Conservation (phyloP, 1,284 basidiomycete genomes). For the Apiotrichum sp. region DNA sequence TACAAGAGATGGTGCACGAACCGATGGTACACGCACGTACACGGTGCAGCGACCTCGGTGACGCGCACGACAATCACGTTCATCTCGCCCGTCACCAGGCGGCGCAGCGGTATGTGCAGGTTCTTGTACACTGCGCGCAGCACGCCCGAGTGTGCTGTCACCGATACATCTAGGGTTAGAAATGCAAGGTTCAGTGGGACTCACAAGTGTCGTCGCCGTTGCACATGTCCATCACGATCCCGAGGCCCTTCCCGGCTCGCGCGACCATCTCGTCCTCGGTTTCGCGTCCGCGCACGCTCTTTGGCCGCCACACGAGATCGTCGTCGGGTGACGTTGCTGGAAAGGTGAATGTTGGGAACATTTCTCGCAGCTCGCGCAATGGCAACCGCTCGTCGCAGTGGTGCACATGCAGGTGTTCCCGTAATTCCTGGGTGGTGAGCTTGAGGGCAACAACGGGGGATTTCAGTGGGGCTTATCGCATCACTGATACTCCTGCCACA, state of each 20-base stretch:
- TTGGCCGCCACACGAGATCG: constrained; percentile 25
- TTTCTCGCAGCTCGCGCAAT: constrained; percentile 9
- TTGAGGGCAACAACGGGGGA: neutral
- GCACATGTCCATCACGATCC: constrained; percentile 20
- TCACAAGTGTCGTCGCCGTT: constrained; percentile 18
- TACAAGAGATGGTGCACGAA: neutral
- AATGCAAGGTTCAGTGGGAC: too few relatives aligned
- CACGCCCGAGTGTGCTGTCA: constrained; percentile 31
- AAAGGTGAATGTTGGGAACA: constrained; percentile 27
- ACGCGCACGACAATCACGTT: constrained; percentile 33
- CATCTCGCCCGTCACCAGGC: constrained; percentile 30
- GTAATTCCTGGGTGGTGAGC: constrained; percentile 21
- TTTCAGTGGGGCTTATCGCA: neutral
- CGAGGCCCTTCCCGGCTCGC: constrained; percentile 19
- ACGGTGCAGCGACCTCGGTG: neutral
- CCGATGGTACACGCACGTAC: constrained; percentile 3
- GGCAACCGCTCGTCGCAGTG: constrained; percentile 25
- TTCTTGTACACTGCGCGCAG: constrained; percentile 28
- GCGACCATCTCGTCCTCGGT: constrained; percentile 31
- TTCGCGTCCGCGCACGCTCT: constrained; percentile 22
- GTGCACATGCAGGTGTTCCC: constrained; percentile 35
- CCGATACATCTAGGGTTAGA: constrained; percentile 13
- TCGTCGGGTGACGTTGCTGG: constrained; percentile 19
- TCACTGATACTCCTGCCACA: too few relatives aligned
- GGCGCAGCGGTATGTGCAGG: constrained; percentile 21